Evolutionary conservation across 2,329 filamentous ascomycete species (phyloP), one percentile per base, ranked within the genome.

Genomic region (Xylaria sp.): DNA sequence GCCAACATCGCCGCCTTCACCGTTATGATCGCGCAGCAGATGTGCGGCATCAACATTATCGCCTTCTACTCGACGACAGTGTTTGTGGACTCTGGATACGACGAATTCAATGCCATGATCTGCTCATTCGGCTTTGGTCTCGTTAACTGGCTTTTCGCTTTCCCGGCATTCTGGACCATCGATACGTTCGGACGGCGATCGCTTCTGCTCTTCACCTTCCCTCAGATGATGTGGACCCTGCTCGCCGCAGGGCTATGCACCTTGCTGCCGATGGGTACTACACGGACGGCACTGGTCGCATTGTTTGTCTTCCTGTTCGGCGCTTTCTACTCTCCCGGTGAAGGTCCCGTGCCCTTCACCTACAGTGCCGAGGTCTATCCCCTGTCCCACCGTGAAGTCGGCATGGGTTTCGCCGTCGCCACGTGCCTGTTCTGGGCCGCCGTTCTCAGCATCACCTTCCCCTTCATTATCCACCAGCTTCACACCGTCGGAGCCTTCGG

Each of bases 11-110:
- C 90, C 5, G 88, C 90, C 1, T 89, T 86, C 60, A 84, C 85
- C 1, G 89, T 93, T 61, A 95, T 95, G 91, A 85, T 89, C 63
- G 85, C 85, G 0, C 87, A 89, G 70, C 86, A 89, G 69, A 86
- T 89, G 81, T 88, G 85, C 63, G 82, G 72, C 47, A 81, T 89
- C 70, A 90, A 90, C 67, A 88, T 91, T 52, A 88, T 91, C 50
- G 86, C 88, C 1, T 91, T 91, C 70, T 91, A 92, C 71, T 88
- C 84, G 0, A 86, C 84, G 0, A 86, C 84, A 4, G 76, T 86
- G 16, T 86, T 86, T 63, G 63, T 70, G 26, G 69, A 86, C 1
- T 81, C 86, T 2, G 85, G 85, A 4, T 82, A 84, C 34, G 70
- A 55, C 39, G 70, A 77, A 1, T 80, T 80, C 43, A 72, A 80